These are phyloP conservation scores for Chalciporus sphaerocephalus DNA, from an alignment of 768 basidiomycete genomes.

Conservation along the genomic window DNA sequence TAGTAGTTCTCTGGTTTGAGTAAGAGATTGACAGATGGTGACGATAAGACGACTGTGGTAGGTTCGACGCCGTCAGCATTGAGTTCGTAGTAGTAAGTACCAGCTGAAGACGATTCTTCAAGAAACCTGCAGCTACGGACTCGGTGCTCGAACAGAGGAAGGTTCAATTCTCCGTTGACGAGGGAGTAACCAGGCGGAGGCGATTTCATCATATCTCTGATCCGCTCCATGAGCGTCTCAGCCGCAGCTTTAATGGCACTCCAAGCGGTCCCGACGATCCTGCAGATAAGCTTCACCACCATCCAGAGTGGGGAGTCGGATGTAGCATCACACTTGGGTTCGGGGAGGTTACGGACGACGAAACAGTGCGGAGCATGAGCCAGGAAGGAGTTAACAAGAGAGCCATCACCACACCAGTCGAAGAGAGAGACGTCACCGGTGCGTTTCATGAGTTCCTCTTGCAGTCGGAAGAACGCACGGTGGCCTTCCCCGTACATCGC, in stretches of 20 bases:
- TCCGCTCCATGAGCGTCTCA: neutral
- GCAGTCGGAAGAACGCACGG: conserved; percentile 27
- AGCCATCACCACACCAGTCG: conserved; percentile 23
- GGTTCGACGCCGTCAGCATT: conserved; percentile 8
- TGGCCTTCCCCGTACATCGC: conserved; percentile 26
- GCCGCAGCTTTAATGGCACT: conserved; percentile 7
- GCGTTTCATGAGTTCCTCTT: conserved; percentile 28
- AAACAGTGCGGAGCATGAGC: conserved; percentile 19
- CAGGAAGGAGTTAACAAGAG: conserved; percentile 22
- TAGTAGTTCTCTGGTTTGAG: conserved; percentile 9
- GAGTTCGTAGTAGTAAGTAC: conserved; percentile 8
- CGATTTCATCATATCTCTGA: conserved; percentile 5
- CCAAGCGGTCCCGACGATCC: conserved; percentile 7
- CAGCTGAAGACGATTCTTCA: neutral
- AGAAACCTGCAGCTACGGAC: conserved; percentile 10
- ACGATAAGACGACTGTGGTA: conserved; percentile 8
- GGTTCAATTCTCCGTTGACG: conserved; percentile 21
- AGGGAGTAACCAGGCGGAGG: conserved; percentile 18
- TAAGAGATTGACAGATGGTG: neutral
- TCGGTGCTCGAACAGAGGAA: conserved; percentile 21
- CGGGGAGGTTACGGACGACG: conserved; percentile 1
- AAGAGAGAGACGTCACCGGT: conserved; percentile 22
- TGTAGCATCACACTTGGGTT: conserved; percentile 4
- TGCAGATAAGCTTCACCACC: conserved; percentile 11
- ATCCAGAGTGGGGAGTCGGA: conserved; percentile 8